Percentiles rank a stretch among this genome's conserved stretches.
phyloP scores from a whole-genome alignment of 768 basidiomycete species.

The Leccinellum albellum region DNA sequence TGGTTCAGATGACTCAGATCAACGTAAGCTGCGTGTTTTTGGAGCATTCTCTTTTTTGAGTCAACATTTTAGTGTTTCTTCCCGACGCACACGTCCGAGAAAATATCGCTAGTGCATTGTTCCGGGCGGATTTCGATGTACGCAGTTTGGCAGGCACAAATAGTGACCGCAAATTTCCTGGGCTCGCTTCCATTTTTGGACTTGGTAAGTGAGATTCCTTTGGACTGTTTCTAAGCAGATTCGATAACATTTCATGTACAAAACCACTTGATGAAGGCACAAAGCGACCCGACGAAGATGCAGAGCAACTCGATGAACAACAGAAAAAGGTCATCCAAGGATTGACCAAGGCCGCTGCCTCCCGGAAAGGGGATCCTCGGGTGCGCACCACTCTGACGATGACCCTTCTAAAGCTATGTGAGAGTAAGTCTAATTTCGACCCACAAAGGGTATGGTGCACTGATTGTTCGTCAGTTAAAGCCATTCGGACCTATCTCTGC shows the following conservation, averaged over 20 bases:
- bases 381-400: constrained; percentile 22
- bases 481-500: constrained; percentile 6
- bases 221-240: background rate
- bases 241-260: constrained; percentile 5
- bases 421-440: constrained; percentile 8
- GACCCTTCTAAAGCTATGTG: constrained; percentile 21
- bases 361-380: background rate
- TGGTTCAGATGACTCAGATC: background rate
- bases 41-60: background rate
- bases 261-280: no score
- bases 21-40: background rate
- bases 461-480: constrained; percentile 6
- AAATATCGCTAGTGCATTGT: constrained; percentile 16
- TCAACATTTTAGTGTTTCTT: constrained; percentile 8
- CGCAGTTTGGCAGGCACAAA: background rate
- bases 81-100: constrained; percentile 7
- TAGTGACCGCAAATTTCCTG: background rate
- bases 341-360: constrained; percentile 4
- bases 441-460: background rate
- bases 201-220: constrained; percentile 6
- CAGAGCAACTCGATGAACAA: background rate
- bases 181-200: constrained; percentile 14
- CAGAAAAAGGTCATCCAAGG: constrained; percentile 12
- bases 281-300: no score
- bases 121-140: background rate